These are phyloP conservation scores for Hypoxylon intermedium DNA, from an alignment of 495 filamentous ascomycete genomes.

Conservation along the genomic window DNA sequence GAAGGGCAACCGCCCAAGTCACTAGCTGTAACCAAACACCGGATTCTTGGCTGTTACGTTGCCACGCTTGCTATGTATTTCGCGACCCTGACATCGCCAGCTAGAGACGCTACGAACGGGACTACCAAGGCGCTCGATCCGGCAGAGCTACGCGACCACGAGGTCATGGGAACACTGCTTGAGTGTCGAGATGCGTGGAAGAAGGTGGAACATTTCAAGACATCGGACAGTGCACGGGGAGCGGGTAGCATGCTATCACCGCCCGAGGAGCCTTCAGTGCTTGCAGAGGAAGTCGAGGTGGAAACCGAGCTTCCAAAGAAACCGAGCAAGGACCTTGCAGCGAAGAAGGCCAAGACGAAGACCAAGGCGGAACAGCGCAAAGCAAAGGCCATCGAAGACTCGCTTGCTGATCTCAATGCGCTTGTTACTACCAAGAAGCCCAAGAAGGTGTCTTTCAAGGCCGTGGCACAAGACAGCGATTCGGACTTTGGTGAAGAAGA, in stretches of 20 bases:
- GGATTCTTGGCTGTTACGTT: constrained; percentile 81
- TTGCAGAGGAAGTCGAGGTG: constrained; percentile 37
- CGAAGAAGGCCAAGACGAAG: constrained; percentile 48
- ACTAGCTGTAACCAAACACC: constrained; percentile 70
- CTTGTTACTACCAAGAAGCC: constrained; percentile 53
- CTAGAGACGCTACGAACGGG: constrained; percentile 58
- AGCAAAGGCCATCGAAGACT: constrained; percentile 52
- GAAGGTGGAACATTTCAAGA: constrained; percentile 68
- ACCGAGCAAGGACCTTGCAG: constrained; percentile 36
- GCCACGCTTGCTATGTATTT: constrained; percentile 92
- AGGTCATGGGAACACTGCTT: constrained; percentile 84
- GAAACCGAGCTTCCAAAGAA: constrained; percentile 36
- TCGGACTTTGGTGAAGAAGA: constrained; percentile 74
- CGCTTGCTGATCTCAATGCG: constrained; percentile 55
- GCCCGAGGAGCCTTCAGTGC: constrained; percentile 43
- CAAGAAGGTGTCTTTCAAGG: constrained; percentile 44
- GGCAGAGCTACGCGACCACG: constrained; percentile 80
- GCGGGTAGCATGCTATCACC: constrained; percentile 44
- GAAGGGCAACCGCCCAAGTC: constrained; percentile 64
- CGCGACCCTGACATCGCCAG: constrained; percentile 79
- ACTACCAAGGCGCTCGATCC: constrained; percentile 65
- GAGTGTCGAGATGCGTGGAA: constrained; percentile 82
- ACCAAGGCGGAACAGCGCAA: constrained; percentile 35
- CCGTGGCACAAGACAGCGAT: constrained; percentile 50
- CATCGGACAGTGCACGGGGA: constrained; percentile 22